A percentile compares a stretch with the other conserved stretches of the same genome.
Conservation (phyloP, 345 rosid species). For the Rubroshorea leprosula region DNA sequence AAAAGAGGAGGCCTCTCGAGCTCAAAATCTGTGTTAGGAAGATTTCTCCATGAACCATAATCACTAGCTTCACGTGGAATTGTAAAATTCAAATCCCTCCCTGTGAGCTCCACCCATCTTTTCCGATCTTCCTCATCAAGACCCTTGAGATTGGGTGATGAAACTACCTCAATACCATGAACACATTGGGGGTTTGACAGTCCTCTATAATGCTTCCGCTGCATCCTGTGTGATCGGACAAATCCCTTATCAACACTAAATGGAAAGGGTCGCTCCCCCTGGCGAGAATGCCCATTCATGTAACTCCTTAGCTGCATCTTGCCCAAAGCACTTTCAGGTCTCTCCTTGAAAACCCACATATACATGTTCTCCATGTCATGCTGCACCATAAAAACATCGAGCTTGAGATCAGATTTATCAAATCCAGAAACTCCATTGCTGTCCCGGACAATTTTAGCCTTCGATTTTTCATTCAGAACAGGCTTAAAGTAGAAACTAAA, state of each 20-base stretch:
- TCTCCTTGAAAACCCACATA: conserved; percentile 97
- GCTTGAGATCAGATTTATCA: conserved; percentile 80
- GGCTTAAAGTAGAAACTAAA: conserved; percentile 94
- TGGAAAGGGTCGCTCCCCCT: conserved; percentile 88
- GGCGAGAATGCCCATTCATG: conserved; percentile 46
- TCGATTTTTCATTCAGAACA: conserved; percentile 74
- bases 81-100: conserved; percentile 74
- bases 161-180: conserved; percentile 83
- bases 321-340: conserved; percentile 94
- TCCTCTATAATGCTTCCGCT: conserved; percentile 94
- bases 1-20: conserved; percentile 62
- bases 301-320: conserved; percentile 98
- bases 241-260: conserved; percentile 94
- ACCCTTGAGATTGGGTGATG: conserved; percentile 60
- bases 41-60: conserved; percentile 89
- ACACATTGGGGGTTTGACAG: conserved; percentile 93
- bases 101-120: conserved; percentile 91
- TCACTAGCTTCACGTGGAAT: conserved; percentile 82
- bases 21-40: conserved; percentile 89
- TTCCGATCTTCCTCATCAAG: conserved; percentile 86
- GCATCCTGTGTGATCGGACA: conserved; percentile 95
- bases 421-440: conserved; percentile 74
- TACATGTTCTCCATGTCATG: conserved; percentile 99
- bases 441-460: conserved; percentile 62
- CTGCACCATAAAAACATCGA: conserved; percentile 87